phyloP scores from a whole-genome alignment of 108 stramenopile genomes.

The Hondaea fermentalgiana region DNA sequence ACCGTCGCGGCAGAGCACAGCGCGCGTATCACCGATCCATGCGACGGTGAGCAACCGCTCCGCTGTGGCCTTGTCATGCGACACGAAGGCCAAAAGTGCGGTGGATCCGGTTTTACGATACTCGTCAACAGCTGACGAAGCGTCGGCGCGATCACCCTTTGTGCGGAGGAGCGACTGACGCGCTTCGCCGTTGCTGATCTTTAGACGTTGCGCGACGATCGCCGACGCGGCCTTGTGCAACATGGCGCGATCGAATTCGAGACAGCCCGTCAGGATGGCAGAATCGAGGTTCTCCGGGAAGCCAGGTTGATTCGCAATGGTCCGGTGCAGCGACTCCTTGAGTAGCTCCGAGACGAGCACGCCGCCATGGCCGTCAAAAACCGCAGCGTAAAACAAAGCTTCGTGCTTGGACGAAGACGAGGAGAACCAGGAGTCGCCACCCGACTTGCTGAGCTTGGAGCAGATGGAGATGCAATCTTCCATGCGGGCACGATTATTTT shows the following conservation, averaged over 20 bases:
- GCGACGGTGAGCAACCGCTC: slow-evolving; percentile 34
- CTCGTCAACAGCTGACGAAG: neutral
- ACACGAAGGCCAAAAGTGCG: neutral
- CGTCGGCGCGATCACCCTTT: neutral
- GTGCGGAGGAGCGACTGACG: slow-evolving; percentile 2
- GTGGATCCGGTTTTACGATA: slow-evolving; percentile 4
- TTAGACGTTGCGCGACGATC: neutral
- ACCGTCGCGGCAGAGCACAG: slow-evolving; percentile 61
- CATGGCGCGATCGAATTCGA: neutral
- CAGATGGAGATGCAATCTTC: neutral
- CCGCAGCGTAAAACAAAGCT: neutral
- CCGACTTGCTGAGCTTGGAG: neutral
- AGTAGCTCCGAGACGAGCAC: neutral
- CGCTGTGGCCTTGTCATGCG: neutral
- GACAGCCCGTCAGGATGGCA: neutral
- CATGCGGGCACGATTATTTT: slow-evolving; percentile 6
- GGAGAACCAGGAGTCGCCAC: neutral
- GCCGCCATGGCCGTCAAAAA: slow-evolving; percentile 26
- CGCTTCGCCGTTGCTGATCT: neutral
- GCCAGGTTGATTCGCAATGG: neutral
- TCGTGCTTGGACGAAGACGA: neutral
- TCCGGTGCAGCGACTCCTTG: neutral
- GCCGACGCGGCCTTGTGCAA: neutral
- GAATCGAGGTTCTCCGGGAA: neutral
- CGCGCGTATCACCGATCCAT: slow-evolving; percentile 81